phyloP scores from a whole-genome alignment of 805 yeast genomes.

The Yarrowia sp. region DNA sequence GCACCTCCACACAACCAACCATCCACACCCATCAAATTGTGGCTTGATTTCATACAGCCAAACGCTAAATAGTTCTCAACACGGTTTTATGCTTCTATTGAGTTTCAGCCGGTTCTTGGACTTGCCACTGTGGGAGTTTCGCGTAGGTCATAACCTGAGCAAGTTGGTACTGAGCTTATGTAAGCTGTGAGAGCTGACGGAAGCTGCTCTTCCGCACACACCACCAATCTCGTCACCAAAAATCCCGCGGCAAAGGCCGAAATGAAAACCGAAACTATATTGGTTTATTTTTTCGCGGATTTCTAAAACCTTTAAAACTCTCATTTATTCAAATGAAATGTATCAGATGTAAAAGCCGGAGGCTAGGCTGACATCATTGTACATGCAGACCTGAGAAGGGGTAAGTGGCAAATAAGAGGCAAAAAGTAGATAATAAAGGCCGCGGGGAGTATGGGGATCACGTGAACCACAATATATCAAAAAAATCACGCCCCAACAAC shows the following conservation, averaged over 20 bases:
- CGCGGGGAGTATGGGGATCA: neutral
- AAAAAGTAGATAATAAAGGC: no score
- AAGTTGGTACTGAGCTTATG: no score
- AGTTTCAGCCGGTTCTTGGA: neutral
- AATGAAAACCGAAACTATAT: neutral
- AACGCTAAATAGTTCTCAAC: neutral
- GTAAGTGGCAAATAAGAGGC: neutral
- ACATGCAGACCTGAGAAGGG: neutral
- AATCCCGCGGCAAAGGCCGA: no score
- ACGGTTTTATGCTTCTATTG: constrained; percentile 2
- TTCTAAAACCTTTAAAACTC: neutral
- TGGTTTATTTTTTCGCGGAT: neutral
- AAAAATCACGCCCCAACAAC: no score
- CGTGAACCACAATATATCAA: no score
- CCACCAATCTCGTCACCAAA: no score
- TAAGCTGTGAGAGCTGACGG: no score
- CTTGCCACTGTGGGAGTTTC: neutral
- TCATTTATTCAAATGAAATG: neutral
- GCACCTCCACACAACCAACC: neutral
- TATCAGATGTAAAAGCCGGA: neutral
- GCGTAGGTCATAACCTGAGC: neutral
- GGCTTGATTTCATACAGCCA: neutral
- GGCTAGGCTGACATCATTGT: constrained; percentile 6
- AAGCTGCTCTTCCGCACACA: no score
- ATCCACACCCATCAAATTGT: neutral